Evolutionary conservation across 495 filamentous ascomycete genomes (phyloP), one percentile per base, ranked within the genome.

Genomic region (Podospora appendiculata): DNA sequence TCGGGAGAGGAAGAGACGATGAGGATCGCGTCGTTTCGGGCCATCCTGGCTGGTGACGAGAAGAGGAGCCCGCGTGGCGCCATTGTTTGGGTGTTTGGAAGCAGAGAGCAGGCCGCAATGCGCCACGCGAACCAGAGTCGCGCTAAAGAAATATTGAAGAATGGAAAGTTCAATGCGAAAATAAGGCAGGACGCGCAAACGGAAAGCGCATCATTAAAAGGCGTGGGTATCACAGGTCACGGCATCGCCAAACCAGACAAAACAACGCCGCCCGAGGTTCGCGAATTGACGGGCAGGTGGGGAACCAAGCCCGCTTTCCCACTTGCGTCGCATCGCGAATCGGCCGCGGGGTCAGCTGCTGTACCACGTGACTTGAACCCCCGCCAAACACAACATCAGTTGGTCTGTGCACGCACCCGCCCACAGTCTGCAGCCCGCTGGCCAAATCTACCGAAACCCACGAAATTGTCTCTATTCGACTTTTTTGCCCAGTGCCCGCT

Each of bases 1-100:
- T 65, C 68, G 8, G 74, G 72, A 0, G 74, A 78, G 9, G 77
- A 79, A 0, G 76, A 77, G 2, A 68, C 68, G 34, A 75, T 41
- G 18, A 65, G 39, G 34, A 63, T 45, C 7, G 64, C 52, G 7
- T 62, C 52, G 25, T 64, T 52, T 3, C 48, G 52, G 25, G 53
- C 32, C 55, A 60, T 59, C 41, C 57, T 52, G 5, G 56, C 49
- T 0, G 72, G 72, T 39, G 75, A 72, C 12, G 70, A 69, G 44
- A 63, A 48, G n/a, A 70, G 55, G 16, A 66, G 18, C 11, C 71
- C 58, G 33, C 58, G 41, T 4, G 68, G 43, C 25, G 72, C 70
- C 70, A 77, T 76, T 43, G 17, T 46, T 16, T 4, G n/a, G 41
- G 16, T 18, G 6, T 8, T 32, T 32, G 13, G 17, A 13, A 40